Conservation (phyloP, 192 early-diverging fungal genomes). For the Coemansia sp. region DNA sequence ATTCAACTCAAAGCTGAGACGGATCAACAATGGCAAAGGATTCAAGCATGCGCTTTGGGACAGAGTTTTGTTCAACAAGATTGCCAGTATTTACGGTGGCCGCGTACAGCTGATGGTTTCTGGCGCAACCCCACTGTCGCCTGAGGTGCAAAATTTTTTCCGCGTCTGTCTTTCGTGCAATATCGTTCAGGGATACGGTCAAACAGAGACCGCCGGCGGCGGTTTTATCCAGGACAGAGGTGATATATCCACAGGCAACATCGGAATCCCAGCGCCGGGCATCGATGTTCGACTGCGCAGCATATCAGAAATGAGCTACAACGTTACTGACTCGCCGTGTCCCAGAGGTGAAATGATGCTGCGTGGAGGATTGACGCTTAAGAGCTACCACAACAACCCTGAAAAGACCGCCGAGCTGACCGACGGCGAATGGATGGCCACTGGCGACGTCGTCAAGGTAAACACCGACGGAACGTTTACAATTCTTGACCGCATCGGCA, state of each 20-base stretch:
- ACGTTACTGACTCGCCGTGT: conserved; percentile 67
- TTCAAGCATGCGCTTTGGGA: conserved; percentile 80
- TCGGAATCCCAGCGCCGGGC: conserved; percentile 64
- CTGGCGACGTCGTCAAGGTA: conserved; percentile 77
- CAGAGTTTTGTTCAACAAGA: conserved; percentile 76
- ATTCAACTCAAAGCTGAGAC: conserved; percentile 56
- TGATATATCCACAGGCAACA: conserved; percentile 57
- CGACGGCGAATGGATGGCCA: conserved; percentile 69
- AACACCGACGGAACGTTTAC: conserved; percentile 63
- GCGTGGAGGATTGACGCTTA: conserved; percentile 68
- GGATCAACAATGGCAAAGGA: conserved; percentile 54
- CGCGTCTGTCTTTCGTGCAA: conserved; percentile 55
- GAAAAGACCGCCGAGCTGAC: conserved; percentile 68
- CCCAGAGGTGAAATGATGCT: conserved; percentile 85
- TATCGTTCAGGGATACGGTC: neutral
- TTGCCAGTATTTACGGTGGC: conserved; percentile 72
- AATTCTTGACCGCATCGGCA: conserved; percentile 76
- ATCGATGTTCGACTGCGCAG: conserved; percentile 63
- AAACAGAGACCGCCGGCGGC: neutral
- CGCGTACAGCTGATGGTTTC: conserved; percentile 69
- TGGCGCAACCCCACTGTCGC: conserved; percentile 69
- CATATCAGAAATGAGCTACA: conserved; percentile 66
- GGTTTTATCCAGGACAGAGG: neutral
- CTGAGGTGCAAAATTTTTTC: conserved; percentile 79
- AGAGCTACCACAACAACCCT: conserved; percentile 74